These are phyloP conservation scores for Aureobasidium sp. DNA, from an alignment of 2,329 filamentous ascomycete species.

Conservation along the genomic window DNA sequence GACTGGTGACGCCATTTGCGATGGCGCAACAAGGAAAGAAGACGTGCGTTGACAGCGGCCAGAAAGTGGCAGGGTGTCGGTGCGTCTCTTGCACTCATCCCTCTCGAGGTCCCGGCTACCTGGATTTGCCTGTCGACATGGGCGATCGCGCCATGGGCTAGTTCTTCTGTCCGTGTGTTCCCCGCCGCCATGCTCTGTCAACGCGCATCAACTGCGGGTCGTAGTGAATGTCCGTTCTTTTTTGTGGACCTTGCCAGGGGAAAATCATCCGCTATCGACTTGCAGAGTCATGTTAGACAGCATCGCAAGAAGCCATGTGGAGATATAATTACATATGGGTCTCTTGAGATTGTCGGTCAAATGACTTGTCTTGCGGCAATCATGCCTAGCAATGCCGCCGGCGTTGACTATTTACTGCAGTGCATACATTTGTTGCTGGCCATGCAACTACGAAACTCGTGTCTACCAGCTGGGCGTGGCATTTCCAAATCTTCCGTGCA, in stretches of 20 bases:
- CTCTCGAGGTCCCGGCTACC: conserved; percentile 2
- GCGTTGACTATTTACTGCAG: background rate
- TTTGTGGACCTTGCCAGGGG: conserved; percentile 7
- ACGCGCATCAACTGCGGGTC: conserved; percentile 5
- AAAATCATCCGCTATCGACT: background rate
- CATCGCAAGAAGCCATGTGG: background rate
- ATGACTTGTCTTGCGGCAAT: background rate
- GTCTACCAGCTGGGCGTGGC: background rate
- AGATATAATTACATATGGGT: background rate
- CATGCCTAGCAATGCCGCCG: background rate
- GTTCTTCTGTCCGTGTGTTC: conserved; percentile 8
- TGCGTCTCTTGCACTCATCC: background rate
- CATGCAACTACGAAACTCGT: background rate
- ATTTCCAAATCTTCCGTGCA: background rate
- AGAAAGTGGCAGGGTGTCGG: conserved; percentile 2
- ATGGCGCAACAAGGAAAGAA: conserved; percentile 1
- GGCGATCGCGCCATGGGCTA: conserved; percentile 10
- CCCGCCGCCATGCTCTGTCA: conserved; percentile 10
- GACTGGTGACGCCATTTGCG: conserved; percentile 7
- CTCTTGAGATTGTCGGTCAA: background rate
- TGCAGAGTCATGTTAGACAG: background rate
- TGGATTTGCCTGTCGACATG: conserved; percentile 2
- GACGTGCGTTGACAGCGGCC: background rate
- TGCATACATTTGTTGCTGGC: background rate
- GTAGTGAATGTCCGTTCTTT: conserved; percentile 5